These are phyloP conservation scores for Kappamyces sp. DNA, from an alignment of 192 early-diverging fungal genomes.

Conservation along the genomic window DNA sequence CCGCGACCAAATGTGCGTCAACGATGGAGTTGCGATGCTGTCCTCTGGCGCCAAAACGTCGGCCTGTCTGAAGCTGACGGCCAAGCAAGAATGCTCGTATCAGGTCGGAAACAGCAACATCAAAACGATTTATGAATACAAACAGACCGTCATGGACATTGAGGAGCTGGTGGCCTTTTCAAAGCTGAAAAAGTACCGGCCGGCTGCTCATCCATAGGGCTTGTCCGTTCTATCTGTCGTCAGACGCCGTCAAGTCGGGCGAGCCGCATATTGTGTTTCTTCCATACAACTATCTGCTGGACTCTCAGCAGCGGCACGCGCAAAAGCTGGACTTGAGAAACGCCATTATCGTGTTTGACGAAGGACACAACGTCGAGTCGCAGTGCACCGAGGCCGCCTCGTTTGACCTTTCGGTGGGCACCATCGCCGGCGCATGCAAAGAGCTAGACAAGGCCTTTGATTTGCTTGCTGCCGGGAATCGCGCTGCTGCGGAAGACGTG, in stretches of 20 bases:
- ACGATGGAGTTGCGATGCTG: conserved; percentile 28
- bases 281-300: conserved; percentile 62
- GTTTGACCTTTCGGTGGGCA: conserved; percentile 32
- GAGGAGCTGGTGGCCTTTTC: conserved; percentile 47
- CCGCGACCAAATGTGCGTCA: conserved; percentile 57
- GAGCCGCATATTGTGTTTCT: conserved; percentile 49
- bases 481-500: conserved; percentile 12
- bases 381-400: conserved; percentile 38
- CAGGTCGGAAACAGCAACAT: no score
- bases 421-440: conserved; percentile 17
- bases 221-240: conserved; percentile 56
- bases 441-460: no score
- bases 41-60: conserved; percentile 25
- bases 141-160: conserved; percentile 48
- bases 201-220: conserved; percentile 21
- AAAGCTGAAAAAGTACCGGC: conserved; percentile 21
- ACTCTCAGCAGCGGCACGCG: conserved; percentile 41
- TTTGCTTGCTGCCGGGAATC: conserved; percentile 11
- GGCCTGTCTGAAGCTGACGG: neutral
- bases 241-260: conserved; percentile 29
- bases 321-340: conserved; percentile 51
- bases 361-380: conserved; percentile 33
- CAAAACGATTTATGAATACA: conserved; percentile 30
- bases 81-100: conserved; percentile 3
- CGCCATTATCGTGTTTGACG: conserved; percentile 59